Conservation (phyloP, 1,139 yeast species). For the Lodderomyces pseudojiufengensis region DNA sequence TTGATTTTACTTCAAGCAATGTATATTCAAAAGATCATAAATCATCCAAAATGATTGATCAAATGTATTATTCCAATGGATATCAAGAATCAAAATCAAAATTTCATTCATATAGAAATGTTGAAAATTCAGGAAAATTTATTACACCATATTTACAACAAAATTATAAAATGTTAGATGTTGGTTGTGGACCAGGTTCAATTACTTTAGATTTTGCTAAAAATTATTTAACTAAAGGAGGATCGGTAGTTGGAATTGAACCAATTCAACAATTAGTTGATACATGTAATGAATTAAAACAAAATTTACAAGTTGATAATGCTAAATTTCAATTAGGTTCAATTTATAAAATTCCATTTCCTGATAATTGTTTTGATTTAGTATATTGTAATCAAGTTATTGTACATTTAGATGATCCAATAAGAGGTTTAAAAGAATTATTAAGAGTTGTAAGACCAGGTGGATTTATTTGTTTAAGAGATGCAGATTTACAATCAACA, state of each 20-base stretch:
- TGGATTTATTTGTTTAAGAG: slow-evolving; percentile 35
- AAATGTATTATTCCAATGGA: slow-evolving; percentile 24
- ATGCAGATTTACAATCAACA: slow-evolving; percentile 23
- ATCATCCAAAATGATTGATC: slow-evolving; percentile 16
- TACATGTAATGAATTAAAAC: slow-evolving; percentile 21
- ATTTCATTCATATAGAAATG: slow-evolving; percentile 35
- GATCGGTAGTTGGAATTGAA: slow-evolving; percentile 30
- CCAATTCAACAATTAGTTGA: slow-evolving; percentile 28
- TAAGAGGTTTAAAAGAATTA: slow-evolving; percentile 28
- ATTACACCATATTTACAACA: slow-evolving; percentile 26
- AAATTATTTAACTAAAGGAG: slow-evolving; percentile 22
- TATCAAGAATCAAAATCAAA: slow-evolving; percentile 19
- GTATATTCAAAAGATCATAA: too few species aligned
- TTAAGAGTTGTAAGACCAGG: slow-evolving; percentile 34
- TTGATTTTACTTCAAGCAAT: too few species aligned
- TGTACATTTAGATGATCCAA: slow-evolving; percentile 33
- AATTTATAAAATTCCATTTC: slow-evolving; percentile 28
- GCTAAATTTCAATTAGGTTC: slow-evolving; percentile 29
- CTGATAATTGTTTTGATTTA: slow-evolving; percentile 35
- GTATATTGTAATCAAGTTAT: slow-evolving; percentile 39
- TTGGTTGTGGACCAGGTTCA: slow-evolving; percentile 43
- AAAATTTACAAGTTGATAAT: slow-evolving; percentile 15
- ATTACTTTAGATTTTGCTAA: slow-evolving; percentile 33
- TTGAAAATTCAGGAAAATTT: slow-evolving; percentile 25
- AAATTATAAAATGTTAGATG: slow-evolving; percentile 28